A percentile compares a stretch with the other conserved stretches of the same genome.
These are phyloP conservation scores for Candida takata DNA, from an alignment of 805 yeast species.

Conservation along the genomic window DNA sequence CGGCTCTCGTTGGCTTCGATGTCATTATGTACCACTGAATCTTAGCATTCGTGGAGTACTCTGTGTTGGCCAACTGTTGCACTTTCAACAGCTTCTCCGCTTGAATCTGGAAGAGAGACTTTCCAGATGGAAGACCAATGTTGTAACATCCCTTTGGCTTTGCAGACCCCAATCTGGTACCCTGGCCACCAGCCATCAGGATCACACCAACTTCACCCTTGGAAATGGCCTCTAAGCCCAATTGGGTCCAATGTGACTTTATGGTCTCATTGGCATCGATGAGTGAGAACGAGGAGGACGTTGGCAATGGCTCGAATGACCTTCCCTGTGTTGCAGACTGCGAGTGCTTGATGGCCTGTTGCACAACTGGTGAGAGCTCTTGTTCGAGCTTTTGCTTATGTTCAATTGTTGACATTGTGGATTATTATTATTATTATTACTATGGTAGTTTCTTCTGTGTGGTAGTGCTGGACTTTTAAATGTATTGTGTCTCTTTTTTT, in stretches of 20 bases:
- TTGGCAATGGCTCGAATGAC: slow-evolving; percentile 42
- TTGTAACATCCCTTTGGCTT: slow-evolving; percentile 93
- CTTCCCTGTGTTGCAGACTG: slow-evolving; percentile 21
- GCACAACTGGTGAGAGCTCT: slow-evolving; percentile 21
- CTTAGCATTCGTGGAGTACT: slow-evolving; percentile 23
- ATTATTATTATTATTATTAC: neutral
- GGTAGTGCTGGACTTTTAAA: too few species aligned
- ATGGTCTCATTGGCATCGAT: slow-evolving; percentile 24
- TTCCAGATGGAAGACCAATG: slow-evolving; percentile 75
- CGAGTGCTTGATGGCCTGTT: slow-evolving; percentile 36
- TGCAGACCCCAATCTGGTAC: slow-evolving; percentile 85
- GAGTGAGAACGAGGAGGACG: slow-evolving; percentile 42
- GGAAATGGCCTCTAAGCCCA: slow-evolving; percentile 65
- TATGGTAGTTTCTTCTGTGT: neutral
- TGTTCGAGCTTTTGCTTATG: slow-evolving; percentile 14
- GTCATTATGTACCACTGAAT: slow-evolving; percentile 95
- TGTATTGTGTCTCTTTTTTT: too few species aligned
- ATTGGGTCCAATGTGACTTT: slow-evolving; percentile 17
- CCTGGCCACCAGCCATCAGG: slow-evolving; percentile 98
- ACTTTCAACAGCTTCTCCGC: slow-evolving; percentile 74
- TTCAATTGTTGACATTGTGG: neutral
- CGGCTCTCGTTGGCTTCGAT: slow-evolving; percentile 72
- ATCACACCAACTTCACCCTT: slow-evolving; percentile 78
- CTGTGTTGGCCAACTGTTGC: slow-evolving; percentile 43
- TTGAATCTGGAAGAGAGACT: slow-evolving; percentile 86